Conservation (phyloP, 2,329 filamentous ascomycete genomes). For the Clonostachys chloroleuca region DNA sequence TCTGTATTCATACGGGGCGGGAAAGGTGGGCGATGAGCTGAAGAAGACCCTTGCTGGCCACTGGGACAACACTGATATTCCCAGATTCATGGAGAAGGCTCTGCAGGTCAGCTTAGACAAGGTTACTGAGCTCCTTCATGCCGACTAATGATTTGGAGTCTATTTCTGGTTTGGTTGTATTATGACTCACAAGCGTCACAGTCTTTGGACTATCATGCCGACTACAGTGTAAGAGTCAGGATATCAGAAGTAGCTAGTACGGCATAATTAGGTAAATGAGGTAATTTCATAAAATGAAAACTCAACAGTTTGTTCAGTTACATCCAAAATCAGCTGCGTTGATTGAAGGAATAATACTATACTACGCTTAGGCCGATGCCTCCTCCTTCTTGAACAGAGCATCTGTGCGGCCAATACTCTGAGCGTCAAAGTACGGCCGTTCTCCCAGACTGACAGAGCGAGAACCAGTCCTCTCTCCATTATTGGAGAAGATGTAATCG, state of each 20-base stretch:
- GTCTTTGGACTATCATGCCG: too few species aligned
- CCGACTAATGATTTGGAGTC: too few species aligned
- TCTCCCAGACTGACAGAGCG: constrained; percentile 49
- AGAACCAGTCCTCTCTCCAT: constrained; percentile 42
- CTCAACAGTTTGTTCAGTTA: too few species aligned
- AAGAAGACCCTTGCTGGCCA: constrained; percentile 15
- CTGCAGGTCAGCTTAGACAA: constrained; percentile 15
- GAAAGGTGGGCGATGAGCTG: constrained; percentile 11
- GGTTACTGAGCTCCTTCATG: constrained; percentile 13
- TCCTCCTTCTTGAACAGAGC: background rate
- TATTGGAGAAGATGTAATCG: constrained; percentile 35
- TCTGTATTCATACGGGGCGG: constrained; percentile 22
- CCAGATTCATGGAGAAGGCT: constrained; percentile 15
- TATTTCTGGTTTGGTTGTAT: too few species aligned
- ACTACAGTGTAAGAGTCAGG: too few species aligned
- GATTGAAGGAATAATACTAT: too few species aligned
- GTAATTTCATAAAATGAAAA: too few species aligned
- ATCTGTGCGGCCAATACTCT: constrained; percentile 16
- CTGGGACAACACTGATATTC: constrained; percentile 22
- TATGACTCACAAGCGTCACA: too few species aligned
- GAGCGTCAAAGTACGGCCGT: constrained; percentile 46
- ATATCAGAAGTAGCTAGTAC: too few species aligned
- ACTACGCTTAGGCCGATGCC: too few species aligned
- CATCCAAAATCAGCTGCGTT: too few species aligned
- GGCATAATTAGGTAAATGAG: too few species aligned